Evolutionary conservation across 805 yeast species (phyloP).

Genomic region (Clavispora vitiphila): DNA sequence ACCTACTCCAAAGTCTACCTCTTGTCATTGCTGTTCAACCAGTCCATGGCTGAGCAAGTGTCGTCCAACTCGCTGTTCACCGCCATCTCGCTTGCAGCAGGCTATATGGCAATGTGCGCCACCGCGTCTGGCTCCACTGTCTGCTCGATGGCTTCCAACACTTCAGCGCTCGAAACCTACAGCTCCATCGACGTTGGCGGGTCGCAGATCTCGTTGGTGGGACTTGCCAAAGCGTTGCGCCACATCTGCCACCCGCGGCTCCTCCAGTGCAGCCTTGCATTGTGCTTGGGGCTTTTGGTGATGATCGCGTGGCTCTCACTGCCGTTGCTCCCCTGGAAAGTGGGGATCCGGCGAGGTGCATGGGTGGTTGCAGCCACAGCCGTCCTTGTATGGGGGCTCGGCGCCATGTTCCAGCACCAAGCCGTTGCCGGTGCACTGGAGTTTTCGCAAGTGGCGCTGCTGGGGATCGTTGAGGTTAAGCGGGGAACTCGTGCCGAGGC

Average conservation of each 20-base stretch:
- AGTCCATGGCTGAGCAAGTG: constrained; percentile 37
- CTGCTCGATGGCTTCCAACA: constrained; percentile 32
- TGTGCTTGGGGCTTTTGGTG: constrained; percentile 39
- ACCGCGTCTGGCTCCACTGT: constrained; percentile 25
- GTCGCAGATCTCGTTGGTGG: constrained; percentile 37
- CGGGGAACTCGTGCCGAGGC: constrained; percentile 50
- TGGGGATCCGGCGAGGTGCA: constrained; percentile 20
- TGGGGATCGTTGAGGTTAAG: constrained; percentile 41
- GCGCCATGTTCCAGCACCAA: constrained; percentile 60
- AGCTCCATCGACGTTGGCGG: constrained; percentile 33
- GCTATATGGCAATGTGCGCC: constrained; percentile 56
- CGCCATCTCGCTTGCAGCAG: constrained; percentile 43
- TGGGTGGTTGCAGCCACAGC: constrained; percentile 29
- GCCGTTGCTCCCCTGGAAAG: constrained; percentile 47
- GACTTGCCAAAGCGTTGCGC: constrained; percentile 42
- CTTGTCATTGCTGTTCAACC: constrained; percentile 45
- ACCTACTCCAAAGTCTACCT: constrained; percentile 48
- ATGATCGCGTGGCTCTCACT: constrained; percentile 39
- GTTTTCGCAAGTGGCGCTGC: constrained; percentile 46
- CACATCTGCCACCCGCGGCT: constrained; percentile 51
- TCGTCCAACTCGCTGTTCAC: constrained; percentile 26
- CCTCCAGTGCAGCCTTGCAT: constrained; percentile 43
- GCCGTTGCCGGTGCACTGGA: constrained; percentile 42
- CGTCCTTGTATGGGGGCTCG: constrained; percentile 56
- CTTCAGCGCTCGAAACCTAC: constrained; percentile 17